A percentile compares a stretch with the other conserved stretches of the same genome.
These are phyloP conservation scores for Coemansia reversa DNA, from an alignment of 192 early-diverging fungal genomes.

Conservation along the genomic window DNA sequence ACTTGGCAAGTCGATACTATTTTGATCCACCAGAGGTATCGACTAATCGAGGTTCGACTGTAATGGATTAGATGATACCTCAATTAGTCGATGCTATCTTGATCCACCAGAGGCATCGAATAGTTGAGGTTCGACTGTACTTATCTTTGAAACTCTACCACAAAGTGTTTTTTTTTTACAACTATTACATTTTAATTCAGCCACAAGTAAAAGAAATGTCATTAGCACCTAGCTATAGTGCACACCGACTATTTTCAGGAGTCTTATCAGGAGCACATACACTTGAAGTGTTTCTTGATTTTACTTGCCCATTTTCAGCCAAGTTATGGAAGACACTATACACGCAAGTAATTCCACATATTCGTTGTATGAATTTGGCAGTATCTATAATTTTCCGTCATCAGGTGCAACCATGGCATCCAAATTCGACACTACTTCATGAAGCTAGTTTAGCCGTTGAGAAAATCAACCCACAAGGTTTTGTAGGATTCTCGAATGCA, in stretches of 20 bases:
- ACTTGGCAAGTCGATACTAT: no score
- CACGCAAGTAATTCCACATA: constrained; percentile 57
- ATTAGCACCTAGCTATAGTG: constrained; percentile 32
- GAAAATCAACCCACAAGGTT: constrained; percentile 55
- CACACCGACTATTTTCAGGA: constrained; percentile 20
- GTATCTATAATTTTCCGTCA: constrained; percentile 73
- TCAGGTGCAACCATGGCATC: constrained; percentile 88
- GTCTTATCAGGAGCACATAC: constrained; percentile 12
- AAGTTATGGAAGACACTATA: constrained; percentile 58
- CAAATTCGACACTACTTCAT: constrained; percentile 67
- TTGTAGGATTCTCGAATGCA: constrained; percentile 54
- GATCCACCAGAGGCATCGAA: no score
- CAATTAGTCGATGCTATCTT: no score
- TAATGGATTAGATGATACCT: no score
- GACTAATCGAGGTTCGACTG: no score
- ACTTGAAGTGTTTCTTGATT: constrained; percentile 50
- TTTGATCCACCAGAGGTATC: no score
- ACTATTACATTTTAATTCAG: no score
- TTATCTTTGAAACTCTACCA: no score
- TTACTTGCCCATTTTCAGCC: constrained; percentile 66
- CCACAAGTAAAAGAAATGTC: no score
- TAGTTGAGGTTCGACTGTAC: no score
- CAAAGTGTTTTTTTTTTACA: no score
- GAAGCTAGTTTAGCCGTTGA: constrained; percentile 76
- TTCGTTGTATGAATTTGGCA: constrained; percentile 40